Base-by-base conservation (phyloP, 139 green algal species). In the Tetratostichococcus sp. region DNA sequence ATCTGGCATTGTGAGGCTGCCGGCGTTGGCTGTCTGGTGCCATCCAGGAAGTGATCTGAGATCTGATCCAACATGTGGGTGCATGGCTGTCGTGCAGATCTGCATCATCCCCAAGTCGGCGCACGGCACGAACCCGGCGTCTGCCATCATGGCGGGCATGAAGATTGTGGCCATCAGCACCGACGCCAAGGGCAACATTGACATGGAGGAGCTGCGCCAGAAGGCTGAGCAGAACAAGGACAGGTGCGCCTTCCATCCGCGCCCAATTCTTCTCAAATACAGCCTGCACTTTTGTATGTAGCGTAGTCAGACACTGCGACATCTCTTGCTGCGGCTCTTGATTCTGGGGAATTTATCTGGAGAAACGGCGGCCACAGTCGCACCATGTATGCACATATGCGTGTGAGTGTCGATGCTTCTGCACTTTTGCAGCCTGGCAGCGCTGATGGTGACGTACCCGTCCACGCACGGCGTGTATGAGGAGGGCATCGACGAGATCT, bases 361-460 rank as follows among this genome's bases (percentile, higher is more conserved):
- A n/a, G n/a, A n/a, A n/a, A n/a, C n/a, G n/a, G n/a, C n/a, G n/a
- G n/a, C n/a, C n/a, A n/a, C n/a, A n/a, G n/a, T n/a, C n/a, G n/a
- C n/a, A n/a, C n/a, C n/a, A n/a, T n/a, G n/a, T n/a, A n/a, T n/a
- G n/a, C n/a, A n/a, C n/a, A n/a, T n/a, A n/a, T n/a, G n/a, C n/a
- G n/a, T n/a, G n/a, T n/a, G n/a, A n/a, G n/a, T n/a, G n/a, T n/a
- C n/a, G n/a, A n/a, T n/a, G n/a, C n/a, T n/a, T n/a, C n/a, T n/a
- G n/a, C n/a, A n/a, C n/a, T 50, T 50, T 50, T 50, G 39, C 67
- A 82, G 77, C 43, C 88, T 99, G 72, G 94, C 91, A 17, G 96
- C 96, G 19, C 92, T 99, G 43, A 99, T 99, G 96, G 96, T 99
- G 81, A 99, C 95, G 25, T 99, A 99, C 87, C 95, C 95, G 62